Evolutionary conservation across 2,329 filamentous ascomycete genomes (phyloP), one percentile per base, ranked within the genome.

Genomic region (Amauroascus niger): DNA sequence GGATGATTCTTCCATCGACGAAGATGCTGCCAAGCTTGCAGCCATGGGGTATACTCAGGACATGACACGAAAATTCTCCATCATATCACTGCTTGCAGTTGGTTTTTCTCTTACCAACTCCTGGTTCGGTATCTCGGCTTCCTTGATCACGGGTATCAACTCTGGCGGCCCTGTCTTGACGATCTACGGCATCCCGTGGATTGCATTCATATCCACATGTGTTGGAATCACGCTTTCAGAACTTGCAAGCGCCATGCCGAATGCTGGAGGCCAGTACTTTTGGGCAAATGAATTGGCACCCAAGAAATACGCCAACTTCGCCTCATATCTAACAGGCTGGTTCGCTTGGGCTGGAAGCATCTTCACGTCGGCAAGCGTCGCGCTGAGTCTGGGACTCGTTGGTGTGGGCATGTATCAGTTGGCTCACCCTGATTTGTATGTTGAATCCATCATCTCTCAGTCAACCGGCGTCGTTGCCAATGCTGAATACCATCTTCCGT

Each of bases 331-430:
- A 47, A 76, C 73, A 1, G 75, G 74, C 9, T 78, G 73, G 69
- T 71, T 79, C 55, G 75, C 75, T 1, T 79, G 76, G 70, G 74
- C 75, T n/a, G 77, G 76, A 14, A 70, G 71, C 20, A 72, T 80
- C 52, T 79, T 79, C 57, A 78, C 76, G 6, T 74, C 68, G 58
- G 76, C 78, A 16, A 76, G 74, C 64, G 74, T 78, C 16, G 73
- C 75, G 2, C 61, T 79, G 45, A 72, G 72, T 46, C 64, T 78
- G 49, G 76, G 71, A 3, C 70, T 69, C 58, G 76, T 72, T 2
- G 59, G 71, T 37, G 71, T 78, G 41, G 77, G 77, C 22, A 77
- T 76, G 61, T 78, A 72, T 63, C 74, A 77, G 58, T 61, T 79
- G 52, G 65, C 68, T 11, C 74, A 79, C 65, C 76, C 77, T 7